Base-by-base conservation (phyloP, 2,329 filamentous ascomycete species). In the Arthrobotrys megalospora region DNA sequence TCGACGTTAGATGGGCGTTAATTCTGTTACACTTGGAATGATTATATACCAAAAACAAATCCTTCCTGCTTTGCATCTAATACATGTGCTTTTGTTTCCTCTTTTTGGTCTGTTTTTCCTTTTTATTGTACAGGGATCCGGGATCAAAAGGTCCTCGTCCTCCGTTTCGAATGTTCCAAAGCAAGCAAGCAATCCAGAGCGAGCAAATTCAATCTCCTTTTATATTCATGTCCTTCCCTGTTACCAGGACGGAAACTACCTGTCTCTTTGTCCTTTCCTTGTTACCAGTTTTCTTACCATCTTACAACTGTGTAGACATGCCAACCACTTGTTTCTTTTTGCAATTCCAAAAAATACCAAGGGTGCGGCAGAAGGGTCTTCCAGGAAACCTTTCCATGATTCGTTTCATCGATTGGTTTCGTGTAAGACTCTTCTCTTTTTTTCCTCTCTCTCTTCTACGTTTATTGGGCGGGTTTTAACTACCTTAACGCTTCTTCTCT, bases 11-110 rank as follows among this genome's bases (percentile, higher is more conserved):
- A 70, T 66, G 66, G 73, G 73, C 73, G 73, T 71, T 71, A 71
- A 66, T 71, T 73, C 73, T 71, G 73, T 77, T 77, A 77, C 73
- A 77, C 32, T 67, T 55, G 73, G 73, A 77, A 71, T 38, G 67
- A 71, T 71, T 71, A 71, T 76, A 69, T 71, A 70, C 47, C 73
- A 77, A 77, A 77, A 77, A 77, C 73, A 77, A 45, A 71, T 52
- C 45, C 43, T 60, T 73, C 50, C 28, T 55, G 53, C 36, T 60
- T 43, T 43, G 48, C 65, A 69, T 76, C 58, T 76, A 76, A 76
- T 76, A 65, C 48, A 69, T 43, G 34, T 52, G 6, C 41, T 64
- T 14, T 69, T 50, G 38, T 38, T 70, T 69, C 66, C 21, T n/a
- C 12, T 53, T 21, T 36, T 28, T 47, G 19, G 19, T 50, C 16